Base-by-base conservation (phyloP, 2,329 filamentous ascomycete genomes). In the Blastomyces silverae region DNA sequence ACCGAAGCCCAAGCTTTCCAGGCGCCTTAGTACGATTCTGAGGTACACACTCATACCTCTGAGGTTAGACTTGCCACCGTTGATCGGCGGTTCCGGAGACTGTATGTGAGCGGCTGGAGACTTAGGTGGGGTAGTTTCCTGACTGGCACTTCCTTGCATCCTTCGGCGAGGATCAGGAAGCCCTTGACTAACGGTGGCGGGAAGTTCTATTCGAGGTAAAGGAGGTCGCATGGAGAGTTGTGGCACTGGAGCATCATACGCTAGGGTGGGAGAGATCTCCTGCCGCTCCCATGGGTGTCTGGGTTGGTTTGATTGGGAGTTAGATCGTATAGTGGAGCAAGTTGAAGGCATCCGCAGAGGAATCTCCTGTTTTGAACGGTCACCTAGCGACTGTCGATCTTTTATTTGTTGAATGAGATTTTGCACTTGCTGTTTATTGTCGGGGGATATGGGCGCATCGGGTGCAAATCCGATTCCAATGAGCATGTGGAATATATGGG, bases 381-480 rank as follows among this genome's bases (percentile, higher is more conserved):
- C 15, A 46, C 2, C 3, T 42, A 39, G 6, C 28, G 46, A 20
- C 20, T n/a, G 37, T 4, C 39, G n/a, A 13, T 25, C 22, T 37
- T 37, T 61, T 37, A 50, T 31, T 44, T 58, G 46, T 52, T 28
- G 34, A 42, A 65, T n/a, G 50, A 67, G 46, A 11, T 50, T 11
- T 55, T 62, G 42, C n/a, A 67, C 52, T 11, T 39, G 15, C 50
- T 55, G 25, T 44, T 20, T 62, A 11, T 42, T 65, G 62, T 65
- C 72, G 58, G 73, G n/a, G 61, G 64, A 20, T 69, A 74, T 57
- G 69, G 66, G 55, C 68, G 65, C 66, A 20, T 70, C 65, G 3
- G 67, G 67, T 0, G 72, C 66, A 58, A 74, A 74, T 7, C 72
- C 71, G 46, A 73, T 69, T 20, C 64, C 66, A 15, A 57, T 34